Evolutionary conservation across 768 basidiomycete genomes (phyloP).

Genomic region (Rhizopogon vesiculosus): DNA sequence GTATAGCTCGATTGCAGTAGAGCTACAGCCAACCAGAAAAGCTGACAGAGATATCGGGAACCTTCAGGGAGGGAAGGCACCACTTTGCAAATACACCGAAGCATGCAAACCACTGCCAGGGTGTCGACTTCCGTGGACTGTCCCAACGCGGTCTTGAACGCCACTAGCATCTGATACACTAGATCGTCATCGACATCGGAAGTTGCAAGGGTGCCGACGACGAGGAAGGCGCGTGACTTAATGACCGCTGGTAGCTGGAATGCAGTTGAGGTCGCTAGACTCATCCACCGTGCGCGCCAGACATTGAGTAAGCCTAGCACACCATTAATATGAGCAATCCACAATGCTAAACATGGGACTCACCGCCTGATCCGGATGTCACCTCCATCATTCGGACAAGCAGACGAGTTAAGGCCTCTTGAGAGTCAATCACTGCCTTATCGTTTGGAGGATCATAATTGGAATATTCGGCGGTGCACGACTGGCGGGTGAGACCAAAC

Average conservation of each 20-base stretch:
- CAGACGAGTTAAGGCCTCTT: slow-evolving; percentile 62
- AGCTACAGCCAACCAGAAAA: slow-evolving; percentile 89
- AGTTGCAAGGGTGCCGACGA: slow-evolving; percentile 76
- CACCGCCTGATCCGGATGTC: slow-evolving; percentile 67
- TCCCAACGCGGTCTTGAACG: slow-evolving; percentile 67
- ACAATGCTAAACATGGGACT: slow-evolving; percentile 12
- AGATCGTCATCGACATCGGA: slow-evolving; percentile 91
- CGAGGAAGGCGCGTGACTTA: slow-evolving; percentile 85
- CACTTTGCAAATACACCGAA: slow-evolving; percentile 77
- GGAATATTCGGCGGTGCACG: slow-evolving; percentile 65
- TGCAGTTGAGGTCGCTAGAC: slow-evolving; percentile 79
- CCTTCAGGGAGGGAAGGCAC: slow-evolving; percentile 63
- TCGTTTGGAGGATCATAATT: slow-evolving; percentile 51
- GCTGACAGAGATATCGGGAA: slow-evolving; percentile 66
- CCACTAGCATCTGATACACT: slow-evolving; percentile 88
- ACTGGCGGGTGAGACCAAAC: slow-evolving; percentile 68
- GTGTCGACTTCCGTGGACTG: slow-evolving; percentile 70
- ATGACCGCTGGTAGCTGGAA: slow-evolving; percentile 87
- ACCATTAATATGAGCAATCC: slow-evolving; percentile 6
- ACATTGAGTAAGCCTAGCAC: slow-evolving; percentile 68
- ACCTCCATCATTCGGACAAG: slow-evolving; percentile 61
- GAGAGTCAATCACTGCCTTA: slow-evolving; percentile 51
- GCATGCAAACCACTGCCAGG: slow-evolving; percentile 77
- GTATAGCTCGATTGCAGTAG: slow-evolving; percentile 76
- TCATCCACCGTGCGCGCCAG: slow-evolving; percentile 94